Base-by-base conservation (phyloP, 139 green algal species). In the Picochlorum sp. region DNA sequence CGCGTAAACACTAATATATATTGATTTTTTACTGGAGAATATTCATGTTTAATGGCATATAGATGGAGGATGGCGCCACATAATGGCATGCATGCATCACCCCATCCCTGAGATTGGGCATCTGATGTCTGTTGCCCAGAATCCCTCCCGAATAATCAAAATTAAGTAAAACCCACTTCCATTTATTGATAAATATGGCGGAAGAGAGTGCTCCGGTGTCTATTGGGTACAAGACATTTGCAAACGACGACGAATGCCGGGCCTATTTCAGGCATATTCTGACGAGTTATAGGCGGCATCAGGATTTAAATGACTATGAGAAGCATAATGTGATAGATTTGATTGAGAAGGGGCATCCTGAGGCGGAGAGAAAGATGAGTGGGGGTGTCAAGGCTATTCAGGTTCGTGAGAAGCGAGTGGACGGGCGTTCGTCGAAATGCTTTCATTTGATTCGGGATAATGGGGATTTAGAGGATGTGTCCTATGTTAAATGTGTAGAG, bases 301-400 rank as follows among this genome's bases (percentile, higher is more conserved):
- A 79, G 56, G 73, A 79, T 52, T 56, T 90, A 8, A 90, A 90
- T 62, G 84, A 90, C 79, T 92, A 92, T 41, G 85, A 92, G 77
- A 69, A 77, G 46, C 61, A 78, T 67, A 66, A 79, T 49, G 73
- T 90, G 34, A 62, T 80, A 20, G 82, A 87, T 23, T 75, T 92
- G 15, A 62, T 92, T 18, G 62, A 78, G 62, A 68, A 74, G 28
- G 84, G 84, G 6, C 85, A 92, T 73, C 82, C 82, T 3, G 58
- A 80, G 1, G 70, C 76, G 1, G 52, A 52, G 0, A 49, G 66
- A 6, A 92, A 92, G 76, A 49, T 87, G 10, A 73, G 66, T 5
- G 28, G 37, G 6, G 77, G 77, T 11, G 61, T 87, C 49, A 21
- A 34, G 3, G 65, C 76, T 8, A 75, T 90, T 47, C 77, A 87